Base-by-base conservation (phyloP, 805 yeast species). In the Yamadazyma laniorum region DNA sequence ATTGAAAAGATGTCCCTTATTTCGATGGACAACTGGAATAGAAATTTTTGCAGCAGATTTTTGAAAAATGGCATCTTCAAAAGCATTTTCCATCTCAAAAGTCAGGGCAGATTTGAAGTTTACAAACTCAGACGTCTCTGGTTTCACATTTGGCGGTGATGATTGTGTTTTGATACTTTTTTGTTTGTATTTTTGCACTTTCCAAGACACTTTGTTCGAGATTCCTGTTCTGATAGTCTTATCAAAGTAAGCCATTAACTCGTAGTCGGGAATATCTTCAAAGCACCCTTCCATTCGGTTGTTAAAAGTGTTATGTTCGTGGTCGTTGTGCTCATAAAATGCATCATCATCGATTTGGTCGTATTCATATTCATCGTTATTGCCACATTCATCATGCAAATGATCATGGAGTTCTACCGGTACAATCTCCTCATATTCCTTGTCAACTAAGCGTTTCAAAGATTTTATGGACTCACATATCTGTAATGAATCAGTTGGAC, bases 401-500 rank as follows among this genome's bases (percentile, higher is more conserved):
- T 7, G 12, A 26, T 26, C 29, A 6, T 7, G 16, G 8, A n/a
- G 12, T 7, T 6, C 12, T 6, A 26, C n/a, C 12, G 29, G 12
- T n/a, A 13, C 12, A 6, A 26, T n/a, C 12, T 26, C 29, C 12
- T 26, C 12, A 14, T 26, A 6, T 26, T 26, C 23, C 9, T 9
- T 21, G 9, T 21, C 9, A 21, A 21, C 9, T 9, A 21, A 21
- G 9, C 9, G 18, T 15, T 17, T 29, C 21, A 29, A 29, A 6
- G 18, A 16, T 6, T 29, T 29, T 19, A 32, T 32, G 6, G 35
- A 32, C 9, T 32, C 29, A 32, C 35, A 32, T 9, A 32, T 22
- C 18, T 14, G 6, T 14, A 25, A 12, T 12, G n/a, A 12, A 6
- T 17, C 28, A 4, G 15, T 13, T 13, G 32, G 19, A 28, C 15